Evolutionary conservation across 208 protist genomes (phyloP), one percentile per base, ranked within the genome.

Genomic region (Kentomonas sorsogonicus): DNA sequence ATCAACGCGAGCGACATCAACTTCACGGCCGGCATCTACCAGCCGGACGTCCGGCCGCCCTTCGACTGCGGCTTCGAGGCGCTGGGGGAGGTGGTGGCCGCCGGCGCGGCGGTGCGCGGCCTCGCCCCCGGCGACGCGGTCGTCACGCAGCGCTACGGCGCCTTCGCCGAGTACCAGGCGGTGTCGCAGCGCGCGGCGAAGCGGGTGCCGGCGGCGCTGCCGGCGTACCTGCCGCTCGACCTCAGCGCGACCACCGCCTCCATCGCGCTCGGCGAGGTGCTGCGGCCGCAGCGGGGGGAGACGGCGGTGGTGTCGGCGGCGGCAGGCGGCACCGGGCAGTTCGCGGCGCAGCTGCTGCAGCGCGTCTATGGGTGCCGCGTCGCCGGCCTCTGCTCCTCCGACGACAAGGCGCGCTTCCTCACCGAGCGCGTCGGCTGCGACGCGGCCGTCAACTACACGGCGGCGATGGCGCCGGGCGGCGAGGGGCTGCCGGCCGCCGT

Each of bases 1-100:
- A 89, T 95, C 60, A 95, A 95, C 55, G 88, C 88, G 4, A 95
- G 88, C 45, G 88, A 95, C 53, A 72, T 95, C 64, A 95, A 95
- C 70, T 95, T 88, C 60, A 85, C 84, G 1, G 79, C 84, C 1
- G 88, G 88, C 36, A 71, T 72, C 16, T 95, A 95, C 67, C 70
- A 79, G 60, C 84, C 84, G 1, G 74, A 78, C 29, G 84, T 86
- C 15, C 41, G 54, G 30, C 74, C 76, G n/a, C 88, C 88, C 13
- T 95, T 95, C 50, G 80, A 82, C 18, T 91, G 84, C 52, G 88
- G 88, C 29, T 92, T 95, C 53, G 88, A 95, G 67, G 81, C 88
- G 0, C 45, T 91, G 25, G 88, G 88, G 15, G 76, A 89, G 47
- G 80, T 95, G 16, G 73, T 92, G 47, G 74, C 59, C 7, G 47